These are phyloP conservation scores for Trichophyton simii DNA, from an alignment of 2,329 filamentous ascomycete species.

Conservation along the genomic window DNA sequence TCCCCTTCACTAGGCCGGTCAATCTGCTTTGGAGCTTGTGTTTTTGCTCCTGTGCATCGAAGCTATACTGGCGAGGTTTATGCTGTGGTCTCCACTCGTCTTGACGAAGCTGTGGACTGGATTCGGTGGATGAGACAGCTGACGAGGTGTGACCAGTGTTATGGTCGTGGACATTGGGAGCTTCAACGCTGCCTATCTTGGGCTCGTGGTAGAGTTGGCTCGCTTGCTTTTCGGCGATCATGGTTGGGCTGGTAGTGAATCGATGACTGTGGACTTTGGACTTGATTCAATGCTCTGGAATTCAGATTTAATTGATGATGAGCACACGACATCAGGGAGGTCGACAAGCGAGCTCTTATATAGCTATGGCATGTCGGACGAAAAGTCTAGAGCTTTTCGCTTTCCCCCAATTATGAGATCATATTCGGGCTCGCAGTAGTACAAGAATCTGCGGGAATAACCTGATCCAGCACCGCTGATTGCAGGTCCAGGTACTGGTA, in stretches of 20 bases:
- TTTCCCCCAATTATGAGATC: background rate
- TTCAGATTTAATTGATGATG: background rate
- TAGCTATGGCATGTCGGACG: background rate
- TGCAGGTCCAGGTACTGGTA: background rate
- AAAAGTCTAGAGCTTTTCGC: background rate
- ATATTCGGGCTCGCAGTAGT: background rate
- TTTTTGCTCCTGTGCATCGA: slow-evolving; percentile 43
- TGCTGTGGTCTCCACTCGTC: slow-evolving; percentile 20
- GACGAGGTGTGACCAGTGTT: background rate
- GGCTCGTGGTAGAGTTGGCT: background rate
- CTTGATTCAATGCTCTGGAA: background rate
- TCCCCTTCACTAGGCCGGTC: slow-evolving; percentile 29
- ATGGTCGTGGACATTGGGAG: background rate
- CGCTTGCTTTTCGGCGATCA: background rate
- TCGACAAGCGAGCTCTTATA: background rate
- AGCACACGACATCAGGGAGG: background rate
- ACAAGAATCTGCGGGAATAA: background rate
- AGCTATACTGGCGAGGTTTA: slow-evolving; percentile 22
- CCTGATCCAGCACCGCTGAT: background rate
- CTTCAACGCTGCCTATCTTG: background rate
- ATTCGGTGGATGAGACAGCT: background rate
- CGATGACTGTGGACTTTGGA: background rate
- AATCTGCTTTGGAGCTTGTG: slow-evolving; percentile 38
- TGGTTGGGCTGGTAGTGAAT: background rate
- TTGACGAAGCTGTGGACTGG: background rate